Percentiles rank a stretch among this genome's conserved stretches.
These are phyloP conservation scores for Camelina sativa DNA, from an alignment of 345 rosid species.

Conservation along the genomic window DNA sequence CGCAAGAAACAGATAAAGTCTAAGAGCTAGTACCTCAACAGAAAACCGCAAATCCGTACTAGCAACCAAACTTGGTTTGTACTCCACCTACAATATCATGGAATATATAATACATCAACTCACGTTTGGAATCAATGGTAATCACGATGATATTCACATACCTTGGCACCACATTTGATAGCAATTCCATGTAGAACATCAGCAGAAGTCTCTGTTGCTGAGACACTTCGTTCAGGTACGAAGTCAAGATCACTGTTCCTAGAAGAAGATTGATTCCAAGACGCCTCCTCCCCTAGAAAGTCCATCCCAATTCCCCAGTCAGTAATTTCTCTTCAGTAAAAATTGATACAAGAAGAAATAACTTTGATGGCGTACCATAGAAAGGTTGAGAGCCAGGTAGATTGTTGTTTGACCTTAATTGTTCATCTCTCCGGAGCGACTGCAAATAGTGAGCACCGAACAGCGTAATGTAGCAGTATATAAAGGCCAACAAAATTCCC, in stretches of 20 bases:
- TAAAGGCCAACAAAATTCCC: slow-evolving; percentile 5
- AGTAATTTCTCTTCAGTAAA: slow-evolving; percentile 25
- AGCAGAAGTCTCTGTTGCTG: slow-evolving; percentile 64
- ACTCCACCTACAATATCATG: slow-evolving; percentile 72
- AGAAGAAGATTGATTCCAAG: slow-evolving; percentile 61
- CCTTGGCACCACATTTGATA: slow-evolving; percentile 86
- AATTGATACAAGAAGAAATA: slow-evolving; percentile 29
- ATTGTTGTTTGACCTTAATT: slow-evolving; percentile 58
- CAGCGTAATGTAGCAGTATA: background rate
- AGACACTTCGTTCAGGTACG: slow-evolving; percentile 61
- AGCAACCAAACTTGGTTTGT: slow-evolving; percentile 64
- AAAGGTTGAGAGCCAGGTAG: slow-evolving; percentile 61
- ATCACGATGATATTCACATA: slow-evolving; percentile 36
- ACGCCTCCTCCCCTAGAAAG: slow-evolving; percentile 63
- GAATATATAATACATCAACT: slow-evolving; percentile 24
- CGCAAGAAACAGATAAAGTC: slow-evolving; percentile 14
- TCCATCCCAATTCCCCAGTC: slow-evolving; percentile 33
- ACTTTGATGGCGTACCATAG: slow-evolving; percentile 58
- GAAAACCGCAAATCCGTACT: slow-evolving; percentile 77
- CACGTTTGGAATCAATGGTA: slow-evolving; percentile 3
- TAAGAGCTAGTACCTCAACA: slow-evolving; percentile 66
- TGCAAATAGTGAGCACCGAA: slow-evolving; percentile 47
- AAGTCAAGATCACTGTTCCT: slow-evolving; percentile 70
- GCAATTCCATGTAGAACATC: slow-evolving; percentile 78
- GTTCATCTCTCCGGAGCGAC: slow-evolving; percentile 54